A percentile compares a stretch with the other conserved stretches of the same genome.
Conservation (phyloP, 306 rosid species). For the barrel medic (Medicago truncatula) region MtrunA17r5.0-ANR NC_053043.1:34481001-34481500, state of each 20-base stretch:
- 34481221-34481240: not conserved
- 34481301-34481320: not conserved
- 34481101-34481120: too few relatives aligned
- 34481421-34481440: not conserved
- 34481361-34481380: not conserved
- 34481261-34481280: not conserved
- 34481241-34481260: not conserved
- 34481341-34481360: not conserved
- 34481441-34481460: slow-evolving; percentile 9
- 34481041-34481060: slow-evolving; percentile 90
- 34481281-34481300: not conserved
- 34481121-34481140: too few relatives aligned
- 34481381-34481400: not conserved
- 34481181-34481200: slow-evolving; percentile 16
- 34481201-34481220: not conserved
- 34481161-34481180: not conserved
- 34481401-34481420: not conserved
- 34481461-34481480: slow-evolving; percentile 8
- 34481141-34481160: slow-evolving; percentile 4
- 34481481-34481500: slow-evolving; percentile 20
- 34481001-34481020: slow-evolving; percentile 90
- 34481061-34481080: slow-evolving; percentile 92
- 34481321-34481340: too few relatives aligned
- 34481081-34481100: slow-evolving; percentile 33
- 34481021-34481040: slow-evolving; percentile 80